Base-by-base conservation (phyloP, 2,329 filamentous ascomycete species). In the Fusarium sp. region DNA sequence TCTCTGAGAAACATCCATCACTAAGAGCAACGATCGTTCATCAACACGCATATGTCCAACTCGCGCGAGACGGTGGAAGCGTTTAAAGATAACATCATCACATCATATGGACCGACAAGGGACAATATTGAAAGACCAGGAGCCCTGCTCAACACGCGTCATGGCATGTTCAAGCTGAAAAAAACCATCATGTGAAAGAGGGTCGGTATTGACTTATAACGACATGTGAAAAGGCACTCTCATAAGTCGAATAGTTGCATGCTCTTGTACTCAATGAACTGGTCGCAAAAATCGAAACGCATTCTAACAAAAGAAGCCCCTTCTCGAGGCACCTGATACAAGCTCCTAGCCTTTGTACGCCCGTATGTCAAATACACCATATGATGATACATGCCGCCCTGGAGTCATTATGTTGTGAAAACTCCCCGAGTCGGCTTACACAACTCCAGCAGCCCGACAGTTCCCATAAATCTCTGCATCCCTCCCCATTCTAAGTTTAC, bases 401-500 rank as follows among this genome's bases (percentile, higher is more conserved):
- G 68, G 70, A 75, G 74, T 74, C 50, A 64, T 74, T 68, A 67
- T 53, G 54, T 60, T 73, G 61, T 62, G 71, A 66, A 69, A 72
- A 67, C 60, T 70, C 75, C 68, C 23, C 33, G 44, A 64, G 67
- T 57, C 67, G 67, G 59, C 74, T 69, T 71, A 72, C 76, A 72
- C 71, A 72, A 66, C 69, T 77, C 65, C 73, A 70, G 57, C 60
- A 71, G 66, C 65, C 64, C 57, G 66, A 69, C 59, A 67, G 46
- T 67, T 64, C 61, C 52, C 67, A 60, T 64, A 63, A 30, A 38
- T 56, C 50, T 57, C 52, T 46, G 23, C 33, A 33, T 62, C 38
- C 60, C 40, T n/a, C 44, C 12, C 18, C 11, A 11, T 49, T 57
- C 42, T 77, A 23, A 49, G 54, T 54, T 79, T 85, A 89, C 82